Conservation (phyloP, 2,329 filamentous ascomycete genomes). For the Xylaria sp. region DNA sequence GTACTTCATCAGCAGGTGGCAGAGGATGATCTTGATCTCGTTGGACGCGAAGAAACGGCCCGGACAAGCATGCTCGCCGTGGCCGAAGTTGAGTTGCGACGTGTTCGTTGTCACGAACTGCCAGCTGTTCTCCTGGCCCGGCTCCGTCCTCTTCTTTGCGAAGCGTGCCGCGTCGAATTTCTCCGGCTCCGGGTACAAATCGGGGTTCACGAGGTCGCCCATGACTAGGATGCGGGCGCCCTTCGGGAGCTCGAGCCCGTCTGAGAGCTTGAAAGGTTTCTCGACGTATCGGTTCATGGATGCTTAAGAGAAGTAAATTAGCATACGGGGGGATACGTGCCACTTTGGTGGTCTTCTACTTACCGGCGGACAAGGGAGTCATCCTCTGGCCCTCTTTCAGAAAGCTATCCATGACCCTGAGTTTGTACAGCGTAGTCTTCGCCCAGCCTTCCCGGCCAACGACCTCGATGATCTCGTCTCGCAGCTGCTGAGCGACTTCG, state of each 20-base stretch:
- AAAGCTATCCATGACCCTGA: conserved; percentile 56
- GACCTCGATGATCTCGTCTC: conserved; percentile 57
- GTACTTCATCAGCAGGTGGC: conserved; percentile 49
- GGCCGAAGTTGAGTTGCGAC: conserved; percentile 53
- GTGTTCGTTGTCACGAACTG: conserved; percentile 53
- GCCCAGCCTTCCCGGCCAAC: conserved; percentile 49
- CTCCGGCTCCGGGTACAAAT: conserved; percentile 46
- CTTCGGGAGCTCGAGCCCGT: conserved; percentile 47
- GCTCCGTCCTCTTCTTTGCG: conserved; percentile 45
- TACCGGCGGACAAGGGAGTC: conserved; percentile 47
- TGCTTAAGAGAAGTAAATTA: conserved; percentile 27
- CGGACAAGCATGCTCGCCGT: conserved; percentile 55
- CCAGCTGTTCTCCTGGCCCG: conserved; percentile 50
- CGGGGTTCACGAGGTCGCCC: conserved; percentile 47
- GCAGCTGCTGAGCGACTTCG: conserved; percentile 57
- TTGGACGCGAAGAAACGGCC: conserved; percentile 44
- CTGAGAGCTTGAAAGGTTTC: conserved; percentile 44
- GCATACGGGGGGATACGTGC: neutral
- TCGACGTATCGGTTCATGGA: conserved; percentile 51
- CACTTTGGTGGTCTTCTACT: conserved; percentile 21
- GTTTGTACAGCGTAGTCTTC: conserved; percentile 51
- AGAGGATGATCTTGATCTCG: conserved; percentile 43
- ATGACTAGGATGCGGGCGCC: conserved; percentile 47
- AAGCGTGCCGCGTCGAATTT: conserved; percentile 49
- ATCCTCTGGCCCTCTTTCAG: conserved; percentile 54